phyloP scores from a whole-genome alignment of 164 flowering plant genomes.

The Houttuynia cordata region DNA sequence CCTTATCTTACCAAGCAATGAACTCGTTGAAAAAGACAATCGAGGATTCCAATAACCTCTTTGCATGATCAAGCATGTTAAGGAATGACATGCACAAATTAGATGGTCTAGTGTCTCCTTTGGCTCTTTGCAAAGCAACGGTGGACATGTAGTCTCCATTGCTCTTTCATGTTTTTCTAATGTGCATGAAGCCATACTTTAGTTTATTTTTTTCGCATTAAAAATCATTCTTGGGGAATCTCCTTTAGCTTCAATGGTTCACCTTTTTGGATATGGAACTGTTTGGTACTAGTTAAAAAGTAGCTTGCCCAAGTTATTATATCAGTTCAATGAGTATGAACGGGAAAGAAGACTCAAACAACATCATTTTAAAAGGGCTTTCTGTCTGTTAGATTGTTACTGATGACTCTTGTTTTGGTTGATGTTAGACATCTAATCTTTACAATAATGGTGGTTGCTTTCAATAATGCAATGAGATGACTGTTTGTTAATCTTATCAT shows the following conservation, averaged over 20 bases:
- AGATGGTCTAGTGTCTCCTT: neutral
- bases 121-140: neutral
- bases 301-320: neutral
- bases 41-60: neutral
- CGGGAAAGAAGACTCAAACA: neutral
- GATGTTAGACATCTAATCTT: neutral
- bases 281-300: neutral
- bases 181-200: neutral
- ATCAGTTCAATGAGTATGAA: neutral
- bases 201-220: neutral
- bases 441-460: neutral
- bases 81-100: neutral
- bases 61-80: neutral
- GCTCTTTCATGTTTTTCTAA: neutral
- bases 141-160: neutral
- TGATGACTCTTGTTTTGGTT: neutral
- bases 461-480: neutral
- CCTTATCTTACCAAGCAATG: neutral
- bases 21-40: neutral
- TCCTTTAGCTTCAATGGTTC: conserved; percentile 1
- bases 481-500: neutral
- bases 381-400: neutral
- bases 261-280: neutral
- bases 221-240: conserved; percentile 1
- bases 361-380: neutral